Evolutionary conservation across 345 rosid genomes (phyloP).

Genomic region (Limnanthes douglasii): DNA sequence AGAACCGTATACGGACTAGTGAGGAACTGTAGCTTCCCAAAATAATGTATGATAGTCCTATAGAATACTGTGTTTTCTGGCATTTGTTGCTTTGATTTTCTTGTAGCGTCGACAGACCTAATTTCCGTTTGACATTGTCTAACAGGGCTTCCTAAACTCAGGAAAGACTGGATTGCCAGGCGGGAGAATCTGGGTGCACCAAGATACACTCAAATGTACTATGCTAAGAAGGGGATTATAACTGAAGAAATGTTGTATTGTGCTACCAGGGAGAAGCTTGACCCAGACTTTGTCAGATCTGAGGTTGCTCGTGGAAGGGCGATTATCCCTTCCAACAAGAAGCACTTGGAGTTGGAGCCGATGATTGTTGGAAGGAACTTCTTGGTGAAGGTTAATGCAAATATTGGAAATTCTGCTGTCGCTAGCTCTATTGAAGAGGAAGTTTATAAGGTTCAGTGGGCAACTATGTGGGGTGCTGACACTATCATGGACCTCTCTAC

Average conservation of each 20-base stretch:
- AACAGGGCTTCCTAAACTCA: constrained; percentile 67
- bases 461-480: constrained; percentile 81
- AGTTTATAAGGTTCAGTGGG: constrained; percentile 82
- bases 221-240: constrained; percentile 70
- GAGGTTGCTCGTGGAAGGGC: constrained; percentile 84
- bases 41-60: not conserved
- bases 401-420: constrained; percentile 70
- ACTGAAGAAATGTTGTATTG: constrained; percentile 73
- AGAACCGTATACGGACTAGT: too few relatives aligned
- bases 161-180: constrained; percentile 57
- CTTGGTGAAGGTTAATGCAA: constrained; percentile 74
- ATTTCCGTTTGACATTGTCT: constrained; percentile 5
- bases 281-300: constrained; percentile 69
- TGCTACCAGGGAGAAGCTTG: constrained; percentile 65
- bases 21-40: too few relatives aligned
- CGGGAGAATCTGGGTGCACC: constrained; percentile 50
- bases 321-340: constrained; percentile 75
- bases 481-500: constrained; percentile 83
- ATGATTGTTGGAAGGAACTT: constrained; percentile 69
- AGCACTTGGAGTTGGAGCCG: constrained; percentile 67
- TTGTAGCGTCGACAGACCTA: constrained; percentile 1
- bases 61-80: not conserved
- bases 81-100: not conserved
- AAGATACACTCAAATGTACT: constrained; percentile 71
- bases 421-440: constrained; percentile 84